Base-by-base conservation (phyloP, 2,329 filamentous ascomycete genomes). In the Pestalotiopsis sp. region DNA sequence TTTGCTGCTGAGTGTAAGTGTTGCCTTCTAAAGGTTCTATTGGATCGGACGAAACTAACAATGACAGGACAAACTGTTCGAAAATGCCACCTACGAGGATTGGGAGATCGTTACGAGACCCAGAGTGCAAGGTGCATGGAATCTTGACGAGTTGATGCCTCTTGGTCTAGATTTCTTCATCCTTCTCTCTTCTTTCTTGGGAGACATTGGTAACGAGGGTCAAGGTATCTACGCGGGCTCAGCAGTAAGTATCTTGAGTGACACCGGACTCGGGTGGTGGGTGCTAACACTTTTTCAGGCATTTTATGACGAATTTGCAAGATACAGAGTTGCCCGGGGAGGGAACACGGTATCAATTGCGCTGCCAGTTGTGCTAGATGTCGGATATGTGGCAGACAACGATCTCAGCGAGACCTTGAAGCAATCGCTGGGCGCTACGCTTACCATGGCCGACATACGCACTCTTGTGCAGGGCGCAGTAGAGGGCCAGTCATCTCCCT, bases 121-220 rank as follows among this genome's bases (percentile, higher is more conserved):
- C 11, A 20, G 57, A 27, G 57, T 61, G 13, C 57, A 61, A 61
- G 57, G 57, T 14, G 57, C 57, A 31, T 61, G 57, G 57, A 17
- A n/a, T 70, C 72, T 78, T 52, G 74, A 77, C 70, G 68, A 71
- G 23, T 70, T 71, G 61, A 66, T 76, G 41, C 75, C 75, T n/a
- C 31, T 7, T 6, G 71, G 77, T 38, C 74, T 77, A 36, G 76
- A 78, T 69, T 77, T 78, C 72, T 77, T 76, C 65, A 71, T 78
- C 56, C 72, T 71, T 9, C 69, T 77, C 38, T 77, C 75, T 3
- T 76, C 75, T 4, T 69, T 73, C 5, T 73, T 75, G 9, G 76
- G 76, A 1, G 73, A 76, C 65, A 75, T 78, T 36, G 76, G 75
- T 13, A 77, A 76, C 20, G 74, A 76, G 49, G 76, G 75, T n/a